These are phyloP conservation scores for Cornus controversa DNA, from an alignment of 148 eudicot genomes.

Conservation along the genomic window DNA sequence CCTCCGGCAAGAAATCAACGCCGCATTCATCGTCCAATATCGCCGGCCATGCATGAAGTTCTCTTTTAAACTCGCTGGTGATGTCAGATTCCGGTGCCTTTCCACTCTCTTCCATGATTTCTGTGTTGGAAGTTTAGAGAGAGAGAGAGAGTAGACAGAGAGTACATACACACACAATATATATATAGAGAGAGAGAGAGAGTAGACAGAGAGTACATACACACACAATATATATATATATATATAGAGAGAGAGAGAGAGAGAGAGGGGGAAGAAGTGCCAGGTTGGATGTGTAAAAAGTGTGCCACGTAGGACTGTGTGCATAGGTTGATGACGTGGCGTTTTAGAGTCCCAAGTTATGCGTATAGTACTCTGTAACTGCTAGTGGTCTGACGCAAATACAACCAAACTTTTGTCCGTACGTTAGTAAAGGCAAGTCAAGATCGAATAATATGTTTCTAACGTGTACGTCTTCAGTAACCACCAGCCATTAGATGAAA, in stretches of 20 bases:
- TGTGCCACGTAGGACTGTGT: not conserved
- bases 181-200: no score
- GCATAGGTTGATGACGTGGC: not conserved
- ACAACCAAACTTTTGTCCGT: not conserved
- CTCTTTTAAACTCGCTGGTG: not conserved
- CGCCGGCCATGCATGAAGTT: not conserved
- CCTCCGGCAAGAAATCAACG: not conserved
- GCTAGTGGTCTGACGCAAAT: not conserved
- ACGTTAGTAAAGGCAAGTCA: no score
- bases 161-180: no score
- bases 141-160: not conserved
- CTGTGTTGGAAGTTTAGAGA: not conserved
- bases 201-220: no score
- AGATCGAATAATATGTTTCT: no score
- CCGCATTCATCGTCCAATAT: not conserved
- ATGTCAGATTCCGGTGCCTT: slow-evolving; percentile 6
- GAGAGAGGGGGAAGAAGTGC: not conserved
- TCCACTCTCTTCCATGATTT: slow-evolving; percentile 5
- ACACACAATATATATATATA: not conserved
- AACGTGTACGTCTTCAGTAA: not conserved
- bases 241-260: no score
- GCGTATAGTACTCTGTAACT: not conserved
- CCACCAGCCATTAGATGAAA: not conserved
- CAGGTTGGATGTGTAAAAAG: no score
- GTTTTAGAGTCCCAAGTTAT: not conserved